These are phyloP conservation scores for Lentinula novae-zelandiae DNA, from an alignment of 1,284 basidiomycete genomes.

Conservation along the genomic window DNA sequence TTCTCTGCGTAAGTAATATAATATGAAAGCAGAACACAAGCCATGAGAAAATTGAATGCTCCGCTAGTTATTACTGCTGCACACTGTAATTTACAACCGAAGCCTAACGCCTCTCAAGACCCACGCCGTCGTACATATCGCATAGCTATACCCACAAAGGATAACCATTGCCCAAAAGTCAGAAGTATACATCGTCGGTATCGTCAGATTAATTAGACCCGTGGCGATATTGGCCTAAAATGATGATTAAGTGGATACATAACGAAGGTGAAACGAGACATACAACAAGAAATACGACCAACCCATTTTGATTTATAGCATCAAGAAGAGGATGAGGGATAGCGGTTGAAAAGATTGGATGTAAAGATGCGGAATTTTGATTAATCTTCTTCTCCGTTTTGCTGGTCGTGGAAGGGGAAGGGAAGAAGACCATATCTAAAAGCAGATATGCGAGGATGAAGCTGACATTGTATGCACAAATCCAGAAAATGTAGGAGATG, in stretches of 20 bases:
- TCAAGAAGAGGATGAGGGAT: conserved; percentile 63
- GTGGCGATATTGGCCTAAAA: conserved; percentile 83
- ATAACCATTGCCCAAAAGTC: conserved; percentile 60
- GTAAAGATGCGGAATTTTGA: conserved; percentile 12
- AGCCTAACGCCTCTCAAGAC: conserved; percentile 26
- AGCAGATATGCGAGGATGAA: conserved; percentile 83
- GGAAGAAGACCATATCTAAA: conserved; percentile 71
- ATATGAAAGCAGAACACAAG: no score
- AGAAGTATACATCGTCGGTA: conserved; percentile 80
- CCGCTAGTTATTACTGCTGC: no score
- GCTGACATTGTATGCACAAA: conserved; percentile 84
- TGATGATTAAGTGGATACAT: neutral
- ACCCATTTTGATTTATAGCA: conserved; percentile 80
- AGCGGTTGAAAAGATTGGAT: neutral
- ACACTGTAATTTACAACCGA: conserved; percentile 11
- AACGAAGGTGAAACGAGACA: conserved; percentile 27
- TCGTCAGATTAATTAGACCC: conserved; percentile 78
- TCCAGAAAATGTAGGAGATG: conserved; percentile 86
- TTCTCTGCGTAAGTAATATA: no score
- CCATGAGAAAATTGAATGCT: no score
- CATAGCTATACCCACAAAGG: conserved; percentile 61
- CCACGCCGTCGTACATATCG: conserved; percentile 64
- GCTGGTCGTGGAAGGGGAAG: conserved; percentile 37
- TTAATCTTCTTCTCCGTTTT: conserved; percentile 33
- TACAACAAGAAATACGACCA: conserved; percentile 81